These are phyloP conservation scores for Suillus discolor DNA, from an alignment of 768 basidiomycete species.

Conservation along the genomic window DNA sequence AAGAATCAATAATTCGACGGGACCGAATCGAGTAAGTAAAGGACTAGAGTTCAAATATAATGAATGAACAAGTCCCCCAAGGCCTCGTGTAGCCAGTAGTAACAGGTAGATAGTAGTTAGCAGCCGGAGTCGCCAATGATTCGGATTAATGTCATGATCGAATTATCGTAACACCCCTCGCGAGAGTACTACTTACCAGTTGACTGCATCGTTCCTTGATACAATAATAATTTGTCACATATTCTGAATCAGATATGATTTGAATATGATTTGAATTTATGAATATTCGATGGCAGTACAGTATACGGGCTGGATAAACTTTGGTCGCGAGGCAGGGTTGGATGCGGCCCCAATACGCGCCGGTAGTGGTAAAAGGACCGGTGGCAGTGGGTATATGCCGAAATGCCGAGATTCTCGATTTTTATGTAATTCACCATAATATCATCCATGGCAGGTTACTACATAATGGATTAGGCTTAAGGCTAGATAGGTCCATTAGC, in stretches of 20 bases:
- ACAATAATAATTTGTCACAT: background rate
- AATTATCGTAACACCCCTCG: slow-evolving; percentile 1
- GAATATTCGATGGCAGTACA: background rate
- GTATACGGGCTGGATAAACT: background rate
- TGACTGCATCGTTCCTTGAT: slow-evolving; percentile 11
- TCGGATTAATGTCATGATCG: background rate
- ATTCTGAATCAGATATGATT: background rate
- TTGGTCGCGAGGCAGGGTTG: background rate
- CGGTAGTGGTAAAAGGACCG: background rate
- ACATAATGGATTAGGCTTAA: slow-evolving; percentile 21
- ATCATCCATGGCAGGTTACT: background rate
- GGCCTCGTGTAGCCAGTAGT: background rate
- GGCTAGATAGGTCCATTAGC: slow-evolving; percentile 12
- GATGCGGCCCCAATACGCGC: background rate
- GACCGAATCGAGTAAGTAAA: background rate
- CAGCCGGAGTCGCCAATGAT: background rate
- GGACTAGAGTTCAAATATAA: background rate
- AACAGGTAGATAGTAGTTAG: too few relatives aligned
- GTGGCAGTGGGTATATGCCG: background rate
- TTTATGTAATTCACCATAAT: slow-evolving; percentile 4
- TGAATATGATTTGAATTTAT: background rate
- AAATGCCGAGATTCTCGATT: slow-evolving; percentile 2
- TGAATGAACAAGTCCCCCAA: background rate
- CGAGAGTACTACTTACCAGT: background rate
- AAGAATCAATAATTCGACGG: background rate